Evolutionary conservation across 257 asterid genomes (phyloP).

Genomic region (Cordia subcordata): DNA sequence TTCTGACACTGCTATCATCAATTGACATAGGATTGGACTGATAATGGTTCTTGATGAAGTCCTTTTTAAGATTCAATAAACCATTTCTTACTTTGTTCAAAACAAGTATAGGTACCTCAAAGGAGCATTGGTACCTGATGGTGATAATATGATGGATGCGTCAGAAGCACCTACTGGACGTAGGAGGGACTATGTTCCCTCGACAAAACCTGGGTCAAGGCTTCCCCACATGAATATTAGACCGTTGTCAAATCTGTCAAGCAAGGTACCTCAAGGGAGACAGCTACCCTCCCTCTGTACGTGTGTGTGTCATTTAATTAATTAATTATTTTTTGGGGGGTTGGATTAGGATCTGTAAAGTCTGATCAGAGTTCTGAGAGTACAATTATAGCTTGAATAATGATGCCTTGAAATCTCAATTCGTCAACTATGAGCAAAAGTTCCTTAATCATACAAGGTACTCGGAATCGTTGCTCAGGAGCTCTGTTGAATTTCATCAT

Average conservation of each 20-base stretch:
- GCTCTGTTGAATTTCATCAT: neutral
- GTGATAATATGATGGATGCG: slow-evolving; percentile 19
- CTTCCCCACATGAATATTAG: slow-evolving; percentile 74
- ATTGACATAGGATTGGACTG: neutral
- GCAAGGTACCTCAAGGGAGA: slow-evolving; percentile 30
- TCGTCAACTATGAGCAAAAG: too few species aligned
- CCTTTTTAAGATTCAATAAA: neutral
- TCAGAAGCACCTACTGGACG: slow-evolving; percentile 71
- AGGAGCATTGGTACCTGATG: slow-evolving; percentile 67
- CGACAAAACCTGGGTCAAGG: slow-evolving; percentile 74
- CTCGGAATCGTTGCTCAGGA: neutral
- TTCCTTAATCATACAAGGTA: too few species aligned
- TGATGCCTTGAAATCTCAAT: too few species aligned
- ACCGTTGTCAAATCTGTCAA: slow-evolving; percentile 30
- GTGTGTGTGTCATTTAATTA: too few species aligned
- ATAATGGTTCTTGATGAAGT: neutral
- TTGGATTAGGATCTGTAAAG: neutral
- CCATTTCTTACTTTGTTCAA: neutral
- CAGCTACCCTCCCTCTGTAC: neutral
- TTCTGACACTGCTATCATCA: neutral
- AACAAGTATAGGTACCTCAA: slow-evolving; percentile 73
- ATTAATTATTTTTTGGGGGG: neutral
- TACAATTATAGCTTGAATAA: too few species aligned
- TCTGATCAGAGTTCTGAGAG: too few species aligned
- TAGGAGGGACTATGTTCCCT: slow-evolving; percentile 76